Evolutionary conservation across 2,329 filamentous ascomycete species (phyloP), one percentile per base, ranked within the genome.

Genomic region (Cordyceps tenuipes): DNA sequence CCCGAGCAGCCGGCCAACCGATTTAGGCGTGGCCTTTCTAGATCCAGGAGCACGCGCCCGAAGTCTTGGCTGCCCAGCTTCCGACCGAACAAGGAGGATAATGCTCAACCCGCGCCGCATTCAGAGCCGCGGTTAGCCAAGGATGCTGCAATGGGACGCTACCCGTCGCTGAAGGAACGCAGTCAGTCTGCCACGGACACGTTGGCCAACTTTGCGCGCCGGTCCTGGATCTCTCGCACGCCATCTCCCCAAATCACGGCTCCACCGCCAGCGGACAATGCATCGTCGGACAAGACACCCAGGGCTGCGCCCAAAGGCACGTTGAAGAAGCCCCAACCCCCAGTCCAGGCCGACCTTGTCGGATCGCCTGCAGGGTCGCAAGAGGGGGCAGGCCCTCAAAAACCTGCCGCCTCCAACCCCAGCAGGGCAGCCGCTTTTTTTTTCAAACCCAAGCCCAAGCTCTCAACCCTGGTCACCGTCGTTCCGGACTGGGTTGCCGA

Each of bases 171-270:
- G 29, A 63, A 66, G 51, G 73, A 77, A 50, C 72, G 72, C 59
- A 68, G 73, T 41, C 71, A 72, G 54, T 71, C 71, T 3, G 70
- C 76, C 36, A 74, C 77, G 6, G 75, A 76, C 57, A 80, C 77
- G 46, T 77, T 83, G 64, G 75, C 77, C 53, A 77, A 73, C 62
- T 78, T 82, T 66, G 76, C 80, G 9, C 77, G 75, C 63, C 76
- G 77, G 57, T 78, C 79, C 46, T 84, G 80, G 81, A 77, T 78
- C 43, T 81, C 81, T 39, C 74, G 77, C 17, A 79, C 79, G 1
- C 76, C 80, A 0, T 79, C 79, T 3, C 77, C 80, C 47, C 66
- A 74, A 63, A 65, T 69, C 64, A 61, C 64, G 63, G 62, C 72
- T 67, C 65, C 66, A 51, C 55, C 66, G 34, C 63, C 67, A 36